Evolutionary conservation across 495 filamentous ascomycete species (phyloP).

Genomic region (Penicillium lividum): DNA sequence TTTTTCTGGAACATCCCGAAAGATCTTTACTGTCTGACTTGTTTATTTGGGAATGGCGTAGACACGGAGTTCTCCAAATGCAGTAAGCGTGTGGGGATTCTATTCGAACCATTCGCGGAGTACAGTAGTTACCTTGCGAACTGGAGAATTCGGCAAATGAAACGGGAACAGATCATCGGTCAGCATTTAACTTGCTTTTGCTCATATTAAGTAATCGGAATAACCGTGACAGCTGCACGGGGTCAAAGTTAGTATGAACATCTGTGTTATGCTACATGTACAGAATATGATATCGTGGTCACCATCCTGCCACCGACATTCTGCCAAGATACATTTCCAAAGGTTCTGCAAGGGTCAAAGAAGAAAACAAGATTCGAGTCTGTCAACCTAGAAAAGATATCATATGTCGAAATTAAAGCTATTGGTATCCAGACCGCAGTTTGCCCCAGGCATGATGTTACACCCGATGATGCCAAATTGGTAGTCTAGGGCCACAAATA

Average conservation of each 20-base stretch:
- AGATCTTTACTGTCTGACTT: no score
- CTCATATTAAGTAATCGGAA: neutral
- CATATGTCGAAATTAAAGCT: neutral
- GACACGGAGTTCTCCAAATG: neutral
- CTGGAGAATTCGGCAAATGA: neutral
- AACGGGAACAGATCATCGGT: neutral
- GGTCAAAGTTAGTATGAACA: neutral
- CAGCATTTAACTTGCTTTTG: neutral
- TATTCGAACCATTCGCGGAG: neutral
- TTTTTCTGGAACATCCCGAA: conserved; percentile 6
- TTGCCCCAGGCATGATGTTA: neutral
- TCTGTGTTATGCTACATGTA: neutral
- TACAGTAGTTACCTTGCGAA: neutral
- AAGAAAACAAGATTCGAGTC: neutral
- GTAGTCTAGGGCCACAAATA: neutral
- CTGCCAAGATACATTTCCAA: neutral
- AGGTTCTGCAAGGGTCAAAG: neutral
- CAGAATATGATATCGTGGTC: neutral
- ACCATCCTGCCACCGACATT: neutral
- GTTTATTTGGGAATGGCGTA: neutral
- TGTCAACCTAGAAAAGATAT: neutral
- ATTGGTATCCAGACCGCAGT: neutral
- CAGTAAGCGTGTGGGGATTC: neutral
- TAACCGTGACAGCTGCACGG: neutral
- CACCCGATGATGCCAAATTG: neutral